Evolutionary conservation across 2,329 filamentous ascomycete genomes (phyloP).

Genomic region (Epichloe gansuensis): DNA sequence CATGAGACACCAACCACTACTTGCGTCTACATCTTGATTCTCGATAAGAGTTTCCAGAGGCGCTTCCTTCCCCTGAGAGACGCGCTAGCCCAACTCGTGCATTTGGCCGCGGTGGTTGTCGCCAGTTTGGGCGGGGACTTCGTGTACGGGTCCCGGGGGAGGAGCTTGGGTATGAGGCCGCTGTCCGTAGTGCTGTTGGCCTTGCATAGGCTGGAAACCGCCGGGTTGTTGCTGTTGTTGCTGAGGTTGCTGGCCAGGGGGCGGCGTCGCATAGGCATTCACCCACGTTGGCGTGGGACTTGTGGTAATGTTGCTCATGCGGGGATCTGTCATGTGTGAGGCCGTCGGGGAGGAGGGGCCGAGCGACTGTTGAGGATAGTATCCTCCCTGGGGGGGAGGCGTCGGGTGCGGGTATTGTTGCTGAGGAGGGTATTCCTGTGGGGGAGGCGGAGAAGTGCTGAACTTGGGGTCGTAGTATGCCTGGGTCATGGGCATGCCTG

Average conservation of each 20-base stretch:
- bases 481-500: conserved; percentile 4
- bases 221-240: conserved; percentile 11
- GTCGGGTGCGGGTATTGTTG: conserved; percentile 11
- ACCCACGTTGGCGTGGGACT: conserved; percentile 11
- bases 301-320: conserved; percentile 7
- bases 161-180: background rate
- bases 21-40: background rate
- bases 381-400: conserved; percentile 6
- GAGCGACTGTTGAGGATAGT: conserved; percentile 9
- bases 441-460: conserved; percentile 3
- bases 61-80: background rate
- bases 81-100: conserved; percentile 22
- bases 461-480: conserved; percentile 18
- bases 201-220: conserved; percentile 10
- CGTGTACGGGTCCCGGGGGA: conserved; percentile 13
- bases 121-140: conserved; percentile 23
- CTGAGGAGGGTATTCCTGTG: conserved; percentile 11
- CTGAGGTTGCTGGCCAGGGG: conserved; percentile 10
- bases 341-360: conserved; percentile 7
- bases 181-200: background rate
- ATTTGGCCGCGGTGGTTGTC: conserved; percentile 27
- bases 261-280: conserved; percentile 9
- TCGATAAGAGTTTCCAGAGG: background rate
- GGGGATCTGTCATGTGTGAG: conserved; percentile 11
- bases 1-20: background rate